Evolutionary conservation across 2,329 filamentous ascomycete species (phyloP).

Genomic region (Beauveria caledonica): DNA sequence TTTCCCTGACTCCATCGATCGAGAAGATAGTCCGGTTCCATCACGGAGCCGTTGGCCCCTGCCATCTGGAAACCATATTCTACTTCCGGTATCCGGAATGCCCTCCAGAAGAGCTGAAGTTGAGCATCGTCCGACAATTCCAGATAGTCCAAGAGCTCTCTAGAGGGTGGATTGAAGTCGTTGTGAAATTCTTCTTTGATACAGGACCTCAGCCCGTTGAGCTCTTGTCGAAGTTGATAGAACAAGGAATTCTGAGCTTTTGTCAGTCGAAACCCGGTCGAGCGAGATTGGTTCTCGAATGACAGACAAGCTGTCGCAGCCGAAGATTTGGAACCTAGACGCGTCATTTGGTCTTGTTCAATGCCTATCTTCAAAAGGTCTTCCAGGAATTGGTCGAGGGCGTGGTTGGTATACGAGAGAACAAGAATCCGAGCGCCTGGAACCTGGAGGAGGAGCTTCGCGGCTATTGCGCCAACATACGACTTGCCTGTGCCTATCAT

Average conservation of each 20-base stretch:
- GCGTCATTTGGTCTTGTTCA: constrained; percentile 38
- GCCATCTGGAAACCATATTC: not conserved
- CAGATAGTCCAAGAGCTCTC: constrained; percentile 9
- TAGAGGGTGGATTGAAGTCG: not conserved
- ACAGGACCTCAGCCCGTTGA: not conserved
- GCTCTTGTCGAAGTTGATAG: not conserved
- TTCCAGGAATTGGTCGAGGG: constrained; percentile 56
- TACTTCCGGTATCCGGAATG: constrained; percentile 1
- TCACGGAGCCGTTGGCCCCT: not conserved
- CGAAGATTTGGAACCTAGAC: constrained; percentile 54
- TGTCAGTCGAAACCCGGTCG: not conserved
- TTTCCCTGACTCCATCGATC: constrained; percentile 42
- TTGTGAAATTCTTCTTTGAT: not conserved
- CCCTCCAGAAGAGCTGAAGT: constrained; percentile 1
- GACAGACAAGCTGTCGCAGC: constrained; percentile 37
- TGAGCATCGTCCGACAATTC: not conserved
- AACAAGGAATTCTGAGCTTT: not conserved
- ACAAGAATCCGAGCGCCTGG: constrained; percentile 50
- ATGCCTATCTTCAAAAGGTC: constrained; percentile 56
- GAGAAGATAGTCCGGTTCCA: constrained; percentile 38
- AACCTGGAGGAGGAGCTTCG: constrained; percentile 44
- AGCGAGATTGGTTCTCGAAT: not conserved
- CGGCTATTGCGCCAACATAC: constrained; percentile 58
- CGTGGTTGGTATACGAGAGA: constrained; percentile 61
- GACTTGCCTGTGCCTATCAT: constrained; percentile 63